Evolutionary conservation across 1,284 basidiomycete genomes (phyloP), one percentile per base, ranked within the genome.

Genomic region (Macrocystidia cucumis): DNA sequence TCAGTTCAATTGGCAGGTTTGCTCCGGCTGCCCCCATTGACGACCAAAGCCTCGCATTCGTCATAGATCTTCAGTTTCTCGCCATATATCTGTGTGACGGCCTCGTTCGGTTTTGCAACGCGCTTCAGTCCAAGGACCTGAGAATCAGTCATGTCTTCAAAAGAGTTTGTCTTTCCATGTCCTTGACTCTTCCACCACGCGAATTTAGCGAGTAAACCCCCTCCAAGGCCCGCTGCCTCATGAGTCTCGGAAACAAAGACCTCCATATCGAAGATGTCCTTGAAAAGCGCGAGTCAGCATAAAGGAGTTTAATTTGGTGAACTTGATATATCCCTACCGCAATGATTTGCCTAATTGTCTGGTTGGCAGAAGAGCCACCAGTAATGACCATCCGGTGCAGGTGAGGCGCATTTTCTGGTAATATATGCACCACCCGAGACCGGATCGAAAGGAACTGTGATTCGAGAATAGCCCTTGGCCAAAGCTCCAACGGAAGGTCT

Each of bases 381-480:
- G 85, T 83, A 21, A 89, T 67, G 41, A 91, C 78, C 34, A 92
- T 70, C 17, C 85, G 67, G 32, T 72, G 69, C 19, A 91, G 65
- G 17, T 63, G 75, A 19, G 69, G 67, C 9, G 76, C 60, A 46
- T 73, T 55, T 8, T 63, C 56, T 0, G 78, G 78, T 16, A 88
- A 59, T 48, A 88, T 84, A n/a, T 71, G 73, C 1, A 65, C 63
- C 20, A 84, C 72, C 38, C 82, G 74, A 28, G 76, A 76, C 40
- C 71, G 72, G 58, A 82, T 90, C 40, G 77, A 90, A 50, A 92
- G 65, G 52, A 92, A 75, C 51, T 93, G 90, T 0, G 86, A 88
- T 56, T 91, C 84, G 44, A 93, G 65, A 44, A 93, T 87, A 4
- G 86, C 81, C n/a, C 85, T 73, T 3, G 87, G n/a, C 25, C 7